Conservation (phyloP, 495 filamentous ascomycete genomes). For the Xeromyces bisporus region DNA sequence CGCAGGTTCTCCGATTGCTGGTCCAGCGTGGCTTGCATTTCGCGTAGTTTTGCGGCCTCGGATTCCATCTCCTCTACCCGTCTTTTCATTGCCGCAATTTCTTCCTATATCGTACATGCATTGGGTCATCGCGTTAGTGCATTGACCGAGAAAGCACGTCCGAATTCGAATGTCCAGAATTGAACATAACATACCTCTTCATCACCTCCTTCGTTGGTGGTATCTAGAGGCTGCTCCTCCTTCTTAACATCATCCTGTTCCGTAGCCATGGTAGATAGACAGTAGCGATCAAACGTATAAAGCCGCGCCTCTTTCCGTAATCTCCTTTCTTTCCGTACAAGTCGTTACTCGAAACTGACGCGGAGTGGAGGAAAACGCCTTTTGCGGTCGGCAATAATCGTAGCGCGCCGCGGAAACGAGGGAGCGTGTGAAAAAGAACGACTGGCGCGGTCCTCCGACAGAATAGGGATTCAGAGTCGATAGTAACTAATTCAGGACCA, state of each 20-base stretch:
- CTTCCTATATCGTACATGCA: slow-evolving; percentile 40
- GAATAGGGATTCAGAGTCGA: background rate
- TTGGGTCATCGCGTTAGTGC: background rate
- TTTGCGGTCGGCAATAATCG: background rate
- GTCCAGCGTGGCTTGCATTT: slow-evolving; percentile 88
- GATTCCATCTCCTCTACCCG: slow-evolving; percentile 98
- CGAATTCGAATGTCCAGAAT: too few relatives aligned
- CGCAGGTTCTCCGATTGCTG: slow-evolving; percentile 64
- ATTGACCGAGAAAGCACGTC: background rate
- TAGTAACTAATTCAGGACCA: background rate
- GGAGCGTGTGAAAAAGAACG: background rate
- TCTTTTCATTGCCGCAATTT: slow-evolving; percentile 95
- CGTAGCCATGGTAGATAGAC: slow-evolving; percentile 15
- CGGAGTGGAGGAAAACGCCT: slow-evolving; percentile 2
- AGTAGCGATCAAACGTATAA: too few relatives aligned
- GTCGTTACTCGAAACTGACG: background rate
- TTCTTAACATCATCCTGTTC: slow-evolving; percentile 21
- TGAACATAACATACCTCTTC: slow-evolving; percentile 23
- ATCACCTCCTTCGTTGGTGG: slow-evolving; percentile 23
- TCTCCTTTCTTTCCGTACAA: slow-evolving; percentile 1
- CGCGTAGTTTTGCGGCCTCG: slow-evolving; percentile 84
- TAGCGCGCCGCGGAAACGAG: background rate
- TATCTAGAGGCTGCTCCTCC: slow-evolving; percentile 19
- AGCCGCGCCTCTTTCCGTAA: too few relatives aligned
- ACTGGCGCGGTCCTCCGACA: background rate